Evolutionary conservation across 495 filamentous ascomycete species (phyloP), one percentile per base, ranked within the genome.

Genomic region (Penicillium verhagenii): DNA sequence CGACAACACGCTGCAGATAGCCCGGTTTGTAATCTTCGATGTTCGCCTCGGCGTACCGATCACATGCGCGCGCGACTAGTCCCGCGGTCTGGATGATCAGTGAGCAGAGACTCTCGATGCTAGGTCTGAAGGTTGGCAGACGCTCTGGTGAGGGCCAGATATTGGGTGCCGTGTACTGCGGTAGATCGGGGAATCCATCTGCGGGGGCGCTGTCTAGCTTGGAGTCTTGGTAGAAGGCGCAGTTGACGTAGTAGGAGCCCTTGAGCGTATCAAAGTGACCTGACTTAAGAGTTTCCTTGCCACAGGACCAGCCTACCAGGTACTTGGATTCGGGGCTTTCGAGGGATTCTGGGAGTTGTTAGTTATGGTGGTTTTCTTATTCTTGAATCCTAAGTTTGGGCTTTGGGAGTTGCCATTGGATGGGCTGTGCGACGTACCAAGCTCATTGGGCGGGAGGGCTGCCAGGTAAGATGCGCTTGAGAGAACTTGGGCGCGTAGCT

Each of bases 231-330:
- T 94, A 93, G 78, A 96, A 97, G 47, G 89, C 89, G 70, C 91
- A 96, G 73, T 97, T 97, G 67, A 92, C 87, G 68, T 97, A 99
- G 79, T 89, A 99, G 16, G 91, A 96, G 50, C 94, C 94, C 75
- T 99, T 99, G 10, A 89, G 80, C 5, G 88, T 96, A 63, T 99
- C 94, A 59, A 92, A 90, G 53, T 87, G 86, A 55, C 92, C 91
- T 64, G 88, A 85, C 58, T 90, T 89, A 45, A 97, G 84, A n/a
- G 89, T 94, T 72, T 96, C 93, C 72, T 95, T 96, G 50, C 92
- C 93, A 65, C 85, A 87, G 28, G 91, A 96, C 86, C 85, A 88
- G 70, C 83, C 83, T 28, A 82, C 76, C 14, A 83, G 75, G 70
- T 80, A 87, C 59, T 82, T 84, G 13, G 84, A 73, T 38, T 68